A percentile compares a stretch with the other conserved stretches of the same genome.
These are phyloP conservation scores for Aspergillus sclerotialis DNA, from an alignment of 2,329 filamentous ascomycete species.

Conservation along the genomic window DNA sequence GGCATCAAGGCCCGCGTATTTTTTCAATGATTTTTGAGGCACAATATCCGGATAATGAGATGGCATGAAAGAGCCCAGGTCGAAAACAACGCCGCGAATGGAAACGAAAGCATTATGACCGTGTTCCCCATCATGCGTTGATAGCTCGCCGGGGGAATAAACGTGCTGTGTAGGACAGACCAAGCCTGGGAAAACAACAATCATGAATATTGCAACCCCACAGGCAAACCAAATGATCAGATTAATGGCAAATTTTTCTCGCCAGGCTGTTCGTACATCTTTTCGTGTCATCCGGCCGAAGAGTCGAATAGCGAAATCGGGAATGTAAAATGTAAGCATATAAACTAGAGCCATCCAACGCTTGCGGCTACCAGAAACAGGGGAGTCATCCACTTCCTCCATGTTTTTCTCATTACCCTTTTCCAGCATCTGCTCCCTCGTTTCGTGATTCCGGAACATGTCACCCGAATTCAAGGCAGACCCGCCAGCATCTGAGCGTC, in stretches of 20 bases:
- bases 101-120: slow-evolving; percentile 62
- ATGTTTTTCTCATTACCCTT: slow-evolving; percentile 87
- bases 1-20: slow-evolving; percentile 84
- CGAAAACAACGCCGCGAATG: slow-evolving; percentile 84
- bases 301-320: slow-evolving; percentile 71
- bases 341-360: slow-evolving; percentile 85
- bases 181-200: slow-evolving; percentile 75
- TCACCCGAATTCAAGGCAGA: slow-evolving; percentile 90
- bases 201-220: slow-evolving; percentile 73
- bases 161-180: slow-evolving; percentile 92
- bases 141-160: slow-evolving; percentile 70
- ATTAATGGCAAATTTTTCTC: slow-evolving; percentile 97
- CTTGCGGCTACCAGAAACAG: slow-evolving; percentile 71
- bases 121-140: slow-evolving; percentile 64
- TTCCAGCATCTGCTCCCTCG: slow-evolving; percentile 87
- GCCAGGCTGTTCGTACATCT: slow-evolving; percentile 87
- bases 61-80: slow-evolving; percentile 66
- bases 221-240: slow-evolving; percentile 91
- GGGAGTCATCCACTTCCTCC: slow-evolving; percentile 80
- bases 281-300: slow-evolving; percentile 84
- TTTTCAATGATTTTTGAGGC: slow-evolving; percentile 56
- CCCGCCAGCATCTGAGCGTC: slow-evolving; percentile 81
- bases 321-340: slow-evolving; percentile 76
- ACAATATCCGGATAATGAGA: slow-evolving; percentile 69
- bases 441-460: slow-evolving; percentile 97